A percentile compares a stretch with the other conserved stretches of the same genome.
Conservation (phyloP, 2,329 filamentous ascomycete species). For the Thelonectria rubi region DNA sequence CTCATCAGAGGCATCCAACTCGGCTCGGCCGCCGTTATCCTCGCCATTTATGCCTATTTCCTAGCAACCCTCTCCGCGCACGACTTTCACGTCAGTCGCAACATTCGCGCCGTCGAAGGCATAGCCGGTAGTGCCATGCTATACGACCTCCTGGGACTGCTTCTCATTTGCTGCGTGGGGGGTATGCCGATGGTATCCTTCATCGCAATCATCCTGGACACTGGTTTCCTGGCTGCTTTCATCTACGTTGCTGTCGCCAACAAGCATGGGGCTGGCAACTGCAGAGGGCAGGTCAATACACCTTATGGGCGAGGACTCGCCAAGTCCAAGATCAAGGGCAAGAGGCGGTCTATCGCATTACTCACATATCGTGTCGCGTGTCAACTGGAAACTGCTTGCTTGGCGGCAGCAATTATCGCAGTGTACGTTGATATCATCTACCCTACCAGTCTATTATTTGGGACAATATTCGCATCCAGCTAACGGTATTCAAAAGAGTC, state of each 20-base stretch:
- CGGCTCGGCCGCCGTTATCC: constrained; percentile 73
- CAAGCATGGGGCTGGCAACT: constrained; percentile 71
- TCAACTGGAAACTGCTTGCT: constrained; percentile 75
- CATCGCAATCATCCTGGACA: constrained; percentile 76
- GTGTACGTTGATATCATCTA: constrained; percentile 55
- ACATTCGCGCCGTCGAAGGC: constrained; percentile 77
- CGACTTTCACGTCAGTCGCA: constrained; percentile 66
- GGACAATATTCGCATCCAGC: not conserved
- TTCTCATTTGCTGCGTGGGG: constrained; percentile 80
- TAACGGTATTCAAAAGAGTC: not conserved
- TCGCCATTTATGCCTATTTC: constrained; percentile 85
- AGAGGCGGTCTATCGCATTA: constrained; percentile 55
- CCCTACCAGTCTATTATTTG: not conserved
- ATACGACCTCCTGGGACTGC: constrained; percentile 74
- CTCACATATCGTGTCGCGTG: constrained; percentile 66
- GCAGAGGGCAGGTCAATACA: constrained; percentile 67
- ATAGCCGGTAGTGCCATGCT: constrained; percentile 77
- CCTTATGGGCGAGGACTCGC: constrained; percentile 72
- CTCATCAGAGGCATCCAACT: constrained; percentile 78
- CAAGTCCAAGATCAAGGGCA: constrained; percentile 55
- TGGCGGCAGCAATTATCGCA: constrained; percentile 79
- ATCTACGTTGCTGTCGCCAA: constrained; percentile 82
- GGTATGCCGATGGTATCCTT: constrained; percentile 76
- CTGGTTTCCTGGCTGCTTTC: constrained; percentile 78
- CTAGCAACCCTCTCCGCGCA: constrained; percentile 75